Evolutionary conservation across 331 rosid species (phyloP).

Genomic region (Cydonia oblonga): DNA sequence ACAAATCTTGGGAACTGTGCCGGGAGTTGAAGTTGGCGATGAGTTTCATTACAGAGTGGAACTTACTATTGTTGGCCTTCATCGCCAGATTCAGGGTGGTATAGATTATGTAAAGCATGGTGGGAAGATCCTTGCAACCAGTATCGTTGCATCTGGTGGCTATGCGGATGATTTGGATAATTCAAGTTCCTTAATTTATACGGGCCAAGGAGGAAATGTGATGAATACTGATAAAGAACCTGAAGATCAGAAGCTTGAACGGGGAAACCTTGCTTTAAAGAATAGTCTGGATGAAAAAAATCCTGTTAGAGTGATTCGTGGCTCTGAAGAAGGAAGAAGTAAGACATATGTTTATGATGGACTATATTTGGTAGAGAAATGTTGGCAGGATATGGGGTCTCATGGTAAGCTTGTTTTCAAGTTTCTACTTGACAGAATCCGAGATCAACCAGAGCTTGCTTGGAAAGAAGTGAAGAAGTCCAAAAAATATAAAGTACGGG

Average conservation of each 20-base stretch:
- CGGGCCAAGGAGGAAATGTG: constrained; percentile 83
- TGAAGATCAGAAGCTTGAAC: constrained; percentile 27
- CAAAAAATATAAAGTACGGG: constrained; percentile 52
- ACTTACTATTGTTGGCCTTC: constrained; percentile 70
- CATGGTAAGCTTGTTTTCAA: constrained; percentile 66
- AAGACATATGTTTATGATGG: constrained; percentile 74
- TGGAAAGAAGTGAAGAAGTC: constrained; percentile 69
- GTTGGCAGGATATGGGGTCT: constrained; percentile 76
- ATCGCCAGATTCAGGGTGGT: constrained; percentile 61
- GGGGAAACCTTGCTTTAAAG: constrained; percentile 87
- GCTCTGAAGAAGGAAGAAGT: constrained; percentile 53
- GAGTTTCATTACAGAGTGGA: constrained; percentile 55
- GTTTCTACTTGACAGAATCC: constrained; percentile 55
- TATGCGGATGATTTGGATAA: constrained; percentile 60
- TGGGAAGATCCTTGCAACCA: constrained; percentile 55
- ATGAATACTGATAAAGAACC: constrained; percentile 34
- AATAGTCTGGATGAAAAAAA: constrained; percentile 55
- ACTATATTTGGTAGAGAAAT: constrained; percentile 47
- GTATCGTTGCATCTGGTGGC: constrained; percentile 84
- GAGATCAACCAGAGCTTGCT: constrained; percentile 86
- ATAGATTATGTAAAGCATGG: constrained; percentile 58
- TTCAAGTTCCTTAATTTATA: constrained; percentile 55
- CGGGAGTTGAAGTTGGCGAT: constrained; percentile 40
- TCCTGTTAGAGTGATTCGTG: constrained; percentile 84
- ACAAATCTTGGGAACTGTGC: constrained; percentile 55